Evolutionary conservation across 2,329 filamentous ascomycete genomes (phyloP), one percentile per base, ranked within the genome.

Genomic region (Bipolaris bicolor): DNA sequence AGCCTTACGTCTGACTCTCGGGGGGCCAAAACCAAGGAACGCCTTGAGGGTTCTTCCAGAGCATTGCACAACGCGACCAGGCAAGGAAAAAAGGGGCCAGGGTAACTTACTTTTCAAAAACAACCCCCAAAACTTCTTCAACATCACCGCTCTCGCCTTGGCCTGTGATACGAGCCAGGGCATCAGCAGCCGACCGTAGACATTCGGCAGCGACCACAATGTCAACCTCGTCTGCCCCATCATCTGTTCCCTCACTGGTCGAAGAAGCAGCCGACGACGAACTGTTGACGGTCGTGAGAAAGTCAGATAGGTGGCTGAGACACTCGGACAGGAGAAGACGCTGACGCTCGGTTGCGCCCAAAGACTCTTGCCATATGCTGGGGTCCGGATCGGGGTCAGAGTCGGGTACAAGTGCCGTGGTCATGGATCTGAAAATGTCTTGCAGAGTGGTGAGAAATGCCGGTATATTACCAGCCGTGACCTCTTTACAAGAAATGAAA

Each of bases 121-220:
- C 93, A 20, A 99, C 93, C 0, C 95, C 95, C 43, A 99, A 79
- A 7, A 99, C 91, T 72, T 98, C 95, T 74, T 99, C 94, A 15
- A 98, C 92, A 76, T 98, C 94, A 2, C 92, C 91, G 39, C 85
- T 86, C 67, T 92, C 91, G 0, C 92, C 93, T 53, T 86, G 86
- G 0, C 95, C 95, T 1, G 92, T 98, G 67, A 98, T 96, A 55
- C 88, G 86, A 1, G 92, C 90, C n/a, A 76, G 60, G 15, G 69
- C 61, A n/a, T 75, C 71, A 37, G 71, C 73, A 11, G 72, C 73
- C n/a, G 67, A 67, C 41, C 95, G 88, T 53, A 99, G 81, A 71
- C 93, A 87, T 76, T 99, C 95, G 0, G 95, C 95, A 10, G 92
- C 93, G 24, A 96, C 83, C 6, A 97, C 94, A 46, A 97, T 88